Base-by-base conservation (phyloP, 495 filamentous ascomycete genomes). In the Baudoinia panamericana region DNA sequence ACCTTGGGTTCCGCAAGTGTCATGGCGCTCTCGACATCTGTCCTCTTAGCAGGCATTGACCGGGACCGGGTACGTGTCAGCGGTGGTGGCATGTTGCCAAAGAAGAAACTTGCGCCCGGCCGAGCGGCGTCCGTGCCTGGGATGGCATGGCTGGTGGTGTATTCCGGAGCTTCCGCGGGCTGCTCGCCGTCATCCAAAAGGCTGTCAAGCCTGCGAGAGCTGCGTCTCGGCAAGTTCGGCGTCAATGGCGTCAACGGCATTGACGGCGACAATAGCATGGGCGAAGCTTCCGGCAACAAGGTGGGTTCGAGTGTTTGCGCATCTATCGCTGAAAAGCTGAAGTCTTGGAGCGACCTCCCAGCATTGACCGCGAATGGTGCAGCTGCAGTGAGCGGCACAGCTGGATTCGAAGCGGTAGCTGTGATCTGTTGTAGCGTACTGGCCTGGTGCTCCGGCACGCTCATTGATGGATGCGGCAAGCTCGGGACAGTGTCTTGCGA, bases 311-410 rank as follows among this genome's bases (percentile, higher is more conserved):
- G 30, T 13, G 36, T 4, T 38, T 50, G 53, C 20, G 53, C 21
- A 7, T 52, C 42, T 30, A 67, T 50, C 8, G 43, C 16, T n/a
- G 60, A 53, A 35, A 62, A 45, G 30, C 37, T 48, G 25, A 64
- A 26, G 10, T 28, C 32, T 17, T 38, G n/a, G n/a, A n/a, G 22
- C 18, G 25, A 11, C 36, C 30, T 25, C 15, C 15, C 28, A 30
- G 35, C 26, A 3, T 27, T 22, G 3, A 31, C 30, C 17, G 42
- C 42, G 12, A 36, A n/a, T 16, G 46, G 39, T 10, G 45, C 45
- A 29, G 46, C 46, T 20, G 39, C 46, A 4, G 15, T 30, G 18
- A 43, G 20, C 7, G 46, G 46, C 11, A 44, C 17, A n/a, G 9
- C 34, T 3, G 46, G 39, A 11, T 32, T 32, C 7, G 46, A 32